Conservation (phyloP, 2,329 filamentous ascomycete species). For the Ramularia collo-cygni region DNA sequence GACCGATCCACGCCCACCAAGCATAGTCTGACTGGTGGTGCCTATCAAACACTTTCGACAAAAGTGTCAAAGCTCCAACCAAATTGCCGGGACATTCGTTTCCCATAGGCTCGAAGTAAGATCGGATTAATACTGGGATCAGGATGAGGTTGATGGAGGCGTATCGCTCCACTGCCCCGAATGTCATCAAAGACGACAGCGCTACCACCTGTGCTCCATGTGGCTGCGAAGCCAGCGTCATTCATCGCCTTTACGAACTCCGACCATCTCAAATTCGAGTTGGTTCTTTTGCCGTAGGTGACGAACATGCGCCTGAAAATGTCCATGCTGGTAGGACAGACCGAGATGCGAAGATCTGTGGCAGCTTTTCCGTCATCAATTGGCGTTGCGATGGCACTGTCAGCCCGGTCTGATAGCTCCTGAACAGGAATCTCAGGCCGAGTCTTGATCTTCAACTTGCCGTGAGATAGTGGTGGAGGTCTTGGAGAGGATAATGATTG, state of each 20-base stretch:
- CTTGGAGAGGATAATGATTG: background rate
- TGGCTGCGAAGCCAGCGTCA: conserved; percentile 1
- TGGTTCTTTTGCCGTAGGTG: conserved; percentile 3
- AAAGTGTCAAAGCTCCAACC: conserved; percentile 4
- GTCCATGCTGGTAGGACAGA: background rate
- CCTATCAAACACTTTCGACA: conserved; percentile 1
- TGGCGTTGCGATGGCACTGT: background rate
- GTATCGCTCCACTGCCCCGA: conserved; percentile 3
- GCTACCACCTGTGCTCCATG: conserved; percentile 1
- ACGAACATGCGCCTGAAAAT: conserved; percentile 6
- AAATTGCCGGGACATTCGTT: background rate
- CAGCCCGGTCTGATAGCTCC: background rate
- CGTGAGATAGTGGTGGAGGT: background rate
- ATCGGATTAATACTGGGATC: conserved; percentile 3
- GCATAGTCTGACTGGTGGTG: too few relatives aligned
- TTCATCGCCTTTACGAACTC: conserved; percentile 5
- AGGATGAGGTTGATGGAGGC: conserved; percentile 5
- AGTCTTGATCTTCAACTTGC: conserved; percentile 7
- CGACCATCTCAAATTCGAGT: conserved; percentile 1
- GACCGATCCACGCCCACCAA: too few relatives aligned
- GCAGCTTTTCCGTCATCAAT: background rate
- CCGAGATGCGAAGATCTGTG: background rate
- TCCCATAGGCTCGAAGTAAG: conserved; percentile 2
- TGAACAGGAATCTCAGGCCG: background rate
- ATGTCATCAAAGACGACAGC: conserved; percentile 2